Percentiles rank a stretch among this genome's conserved stretches.
Conservation (phyloP, 441 rosid genomes). For the Adansonia gregorii region DNA sequence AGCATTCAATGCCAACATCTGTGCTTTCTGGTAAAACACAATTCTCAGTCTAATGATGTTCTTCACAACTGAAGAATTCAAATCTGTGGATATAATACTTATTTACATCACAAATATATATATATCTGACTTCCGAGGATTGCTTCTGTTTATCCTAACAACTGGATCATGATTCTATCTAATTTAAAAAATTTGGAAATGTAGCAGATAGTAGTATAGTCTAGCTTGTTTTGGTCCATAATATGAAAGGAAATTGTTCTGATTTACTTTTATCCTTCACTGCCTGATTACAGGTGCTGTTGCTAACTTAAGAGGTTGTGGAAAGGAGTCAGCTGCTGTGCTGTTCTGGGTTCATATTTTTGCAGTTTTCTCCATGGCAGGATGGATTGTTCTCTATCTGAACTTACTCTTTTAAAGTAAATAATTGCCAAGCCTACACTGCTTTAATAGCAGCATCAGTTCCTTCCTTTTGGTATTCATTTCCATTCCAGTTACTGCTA, state of each 20-base stretch:
- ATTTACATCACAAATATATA: not conserved
- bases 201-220: no score
- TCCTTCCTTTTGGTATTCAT: not conserved
- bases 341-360: conserved; percentile 98
- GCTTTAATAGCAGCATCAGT: not conserved
- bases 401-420: conserved; percentile 67
- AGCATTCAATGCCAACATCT: conserved; percentile 98
- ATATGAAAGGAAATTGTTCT: not conserved
- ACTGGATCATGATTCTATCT: not conserved
- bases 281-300: conserved; percentile 66
- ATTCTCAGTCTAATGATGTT: not conserved
- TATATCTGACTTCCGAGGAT: not conserved
- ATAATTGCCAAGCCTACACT: not conserved
- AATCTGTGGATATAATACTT: no score
- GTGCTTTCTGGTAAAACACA: conserved; percentile 68
- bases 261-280: not conserved
- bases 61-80: not conserved
- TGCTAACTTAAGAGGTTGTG: conserved; percentile 93
- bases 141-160: not conserved
- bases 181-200: not conserved
- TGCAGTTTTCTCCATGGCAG: conserved; percentile 88
- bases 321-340: conserved; percentile 91
- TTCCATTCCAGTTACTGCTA: conserved; percentile 9
- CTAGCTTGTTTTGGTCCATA: not conserved
- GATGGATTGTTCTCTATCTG: conserved; percentile 83